These are phyloP conservation scores for Capronia coronata DNA, from an alignment of 2,329 filamentous ascomycete genomes.

Conservation along the genomic window DNA sequence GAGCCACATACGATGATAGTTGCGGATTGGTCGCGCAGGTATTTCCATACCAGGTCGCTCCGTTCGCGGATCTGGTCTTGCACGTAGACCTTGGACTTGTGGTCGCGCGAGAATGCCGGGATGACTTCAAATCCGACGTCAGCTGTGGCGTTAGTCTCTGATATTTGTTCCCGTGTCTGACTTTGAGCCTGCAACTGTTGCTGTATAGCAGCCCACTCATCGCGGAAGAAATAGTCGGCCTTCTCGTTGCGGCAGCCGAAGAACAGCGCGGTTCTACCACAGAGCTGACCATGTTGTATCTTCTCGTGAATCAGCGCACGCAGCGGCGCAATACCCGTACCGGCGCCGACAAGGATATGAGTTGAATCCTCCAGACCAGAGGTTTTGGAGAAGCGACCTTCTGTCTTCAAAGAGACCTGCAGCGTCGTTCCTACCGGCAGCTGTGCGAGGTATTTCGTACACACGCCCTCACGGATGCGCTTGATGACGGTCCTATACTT, in stretches of 20 bases:
- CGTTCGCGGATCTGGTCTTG: conserved; percentile 56
- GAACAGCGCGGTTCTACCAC: conserved; percentile 57
- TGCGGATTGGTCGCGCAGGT: conserved; percentile 48
- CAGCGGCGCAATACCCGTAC: conserved; percentile 32
- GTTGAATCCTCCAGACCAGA: conserved; percentile 1
- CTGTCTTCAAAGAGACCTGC: conserved; percentile 42
- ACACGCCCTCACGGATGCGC: conserved; percentile 76
- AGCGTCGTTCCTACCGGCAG: conserved; percentile 56
- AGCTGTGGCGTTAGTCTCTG: neutral
- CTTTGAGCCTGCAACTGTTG: neutral
- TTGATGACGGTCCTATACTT: conserved; percentile 85
- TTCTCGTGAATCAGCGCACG: conserved; percentile 47
- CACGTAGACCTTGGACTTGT: conserved; percentile 59
- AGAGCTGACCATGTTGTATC: conserved; percentile 11
- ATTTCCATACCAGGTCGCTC: conserved; percentile 43
- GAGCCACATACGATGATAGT: conserved; percentile 49
- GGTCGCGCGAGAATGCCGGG: conserved; percentile 66
- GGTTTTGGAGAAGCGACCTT: conserved; percentile 17
- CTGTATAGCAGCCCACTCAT: conserved; percentile 60
- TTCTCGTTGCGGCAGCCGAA: conserved; percentile 72
- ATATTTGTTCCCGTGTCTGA: conserved; percentile 16
- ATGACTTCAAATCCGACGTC: conserved; percentile 43
- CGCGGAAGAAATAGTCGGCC: conserved; percentile 73
- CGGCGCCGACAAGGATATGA: conserved; percentile 49
- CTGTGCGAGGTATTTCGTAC: conserved; percentile 73